Base-by-base conservation (phyloP, 1,139 yeast species). In the Geotrichum candidum region DNA sequence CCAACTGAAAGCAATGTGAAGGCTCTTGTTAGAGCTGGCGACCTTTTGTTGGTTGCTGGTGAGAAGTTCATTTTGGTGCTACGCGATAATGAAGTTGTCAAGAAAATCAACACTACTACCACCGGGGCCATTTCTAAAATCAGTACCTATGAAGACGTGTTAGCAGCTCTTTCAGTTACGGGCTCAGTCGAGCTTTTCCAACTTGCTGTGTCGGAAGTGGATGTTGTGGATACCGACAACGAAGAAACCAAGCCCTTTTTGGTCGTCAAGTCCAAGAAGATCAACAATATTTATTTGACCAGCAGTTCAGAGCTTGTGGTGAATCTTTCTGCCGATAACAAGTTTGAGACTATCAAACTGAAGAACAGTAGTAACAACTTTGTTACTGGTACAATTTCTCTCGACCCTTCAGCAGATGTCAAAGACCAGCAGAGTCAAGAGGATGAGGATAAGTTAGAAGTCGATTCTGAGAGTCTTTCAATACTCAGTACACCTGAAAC, bases 391-490 rank as follows among this genome's bases (percentile, higher is more conserved):
- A 41, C 48, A 41, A 41, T 41, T 7, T 41, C 48, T 15, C 48
- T 41, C 3, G 27, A 23, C 7, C 51, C 57, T 51, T 41, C 48
- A n/a, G 48, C 48, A 41, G 48, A 41, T 15, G 48, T 41, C 22
- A 64, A 65, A 25, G 69, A 67, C 11, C 66, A 67, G 15, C 73
- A 68, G 1, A 73, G 68, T 4, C 72, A 70, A n/a, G 72, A 67
- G 10, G 72, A 68, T 27, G 74, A 70, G 11, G 72, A 67, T 22
- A 74, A 70, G 11, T 74, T 68, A n/a, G 69, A 69, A 18, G 74
- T 79, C 2, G 68, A 78, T 50, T 79, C 79, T 4, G 81, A 78
- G 54, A 70, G 77, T 15, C 68, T 78, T 33, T 77, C 75, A 35
- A 78, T 79, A 0, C 70, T 78, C 22, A 41, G 48, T n/a, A 68